These are phyloP conservation scores for Phytophthora crassamura DNA, from an alignment of 352 stramenopile genomes.

Conservation along the genomic window DNA sequence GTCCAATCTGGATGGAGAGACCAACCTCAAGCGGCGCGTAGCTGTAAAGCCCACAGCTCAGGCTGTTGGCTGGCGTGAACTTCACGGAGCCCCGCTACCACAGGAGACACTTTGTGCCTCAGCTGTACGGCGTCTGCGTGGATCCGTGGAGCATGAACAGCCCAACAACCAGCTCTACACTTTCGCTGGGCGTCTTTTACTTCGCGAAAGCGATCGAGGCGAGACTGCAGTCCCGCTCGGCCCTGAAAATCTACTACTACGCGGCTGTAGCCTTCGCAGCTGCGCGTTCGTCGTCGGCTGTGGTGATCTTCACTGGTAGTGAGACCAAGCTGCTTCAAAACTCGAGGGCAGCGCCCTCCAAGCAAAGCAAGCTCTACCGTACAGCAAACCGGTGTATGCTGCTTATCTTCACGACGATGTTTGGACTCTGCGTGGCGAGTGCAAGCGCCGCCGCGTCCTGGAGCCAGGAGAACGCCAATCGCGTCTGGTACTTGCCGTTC, in stretches of 20 bases:
- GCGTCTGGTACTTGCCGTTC: conserved; percentile 64
- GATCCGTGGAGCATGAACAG: conserved; percentile 73
- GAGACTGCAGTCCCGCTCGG: conserved; percentile 41
- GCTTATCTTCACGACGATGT: conserved; percentile 74
- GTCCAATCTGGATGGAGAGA: conserved; percentile 89
- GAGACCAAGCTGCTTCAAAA: conserved; percentile 91
- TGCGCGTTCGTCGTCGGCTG: conserved; percentile 93
- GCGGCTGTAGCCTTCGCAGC: conserved; percentile 94
- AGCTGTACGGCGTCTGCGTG: conserved; percentile 40
- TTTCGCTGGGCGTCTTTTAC: conserved; percentile 67
- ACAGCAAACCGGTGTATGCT: conserved; percentile 87
- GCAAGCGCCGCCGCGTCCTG: conserved; percentile 46
- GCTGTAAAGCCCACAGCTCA: conserved; percentile 54
- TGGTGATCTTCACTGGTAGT: conserved; percentile 93
- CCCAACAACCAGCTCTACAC: conserved; percentile 84
- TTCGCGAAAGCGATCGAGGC: conserved; percentile 30
- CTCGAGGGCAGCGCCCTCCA: conserved; percentile 77
- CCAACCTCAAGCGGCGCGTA: conserved; percentile 85
- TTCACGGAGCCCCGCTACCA: conserved; percentile 36
- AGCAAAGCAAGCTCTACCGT: conserved; percentile 82
- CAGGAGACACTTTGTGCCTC: conserved; percentile 40
- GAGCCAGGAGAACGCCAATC: conserved; percentile 41
- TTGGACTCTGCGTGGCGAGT: conserved; percentile 62
- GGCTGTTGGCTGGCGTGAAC: conserved; percentile 39
- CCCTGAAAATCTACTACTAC: conserved; percentile 92